These are phyloP conservation scores for Rutstroemia sp. DNA, from an alignment of 2,329 filamentous ascomycete species.

Conservation along the genomic window DNA sequence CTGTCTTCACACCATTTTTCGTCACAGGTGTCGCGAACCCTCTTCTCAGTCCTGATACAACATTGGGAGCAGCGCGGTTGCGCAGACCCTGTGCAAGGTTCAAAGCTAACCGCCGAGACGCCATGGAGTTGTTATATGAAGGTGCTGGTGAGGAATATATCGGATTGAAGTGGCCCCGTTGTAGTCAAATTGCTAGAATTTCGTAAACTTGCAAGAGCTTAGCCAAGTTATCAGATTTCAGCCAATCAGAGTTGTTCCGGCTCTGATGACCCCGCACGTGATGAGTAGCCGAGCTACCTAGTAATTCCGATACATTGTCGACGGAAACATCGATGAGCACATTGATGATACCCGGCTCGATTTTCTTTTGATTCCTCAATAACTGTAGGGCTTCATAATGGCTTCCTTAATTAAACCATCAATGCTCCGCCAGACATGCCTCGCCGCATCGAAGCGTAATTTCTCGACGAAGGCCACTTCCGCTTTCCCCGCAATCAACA, in stretches of 20 bases:
- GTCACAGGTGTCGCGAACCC: slow-evolving; percentile 82
- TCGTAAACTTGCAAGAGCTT: slow-evolving; percentile 10
- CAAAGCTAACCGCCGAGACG: slow-evolving; percentile 93
- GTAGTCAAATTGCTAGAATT: slow-evolving; percentile 10
- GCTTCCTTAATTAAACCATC: slow-evolving; percentile 44
- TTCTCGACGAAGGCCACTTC: slow-evolving; percentile 34
- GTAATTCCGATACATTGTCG: slow-evolving; percentile 8
- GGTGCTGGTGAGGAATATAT: slow-evolving; percentile 12
- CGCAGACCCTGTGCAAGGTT: slow-evolving; percentile 88
- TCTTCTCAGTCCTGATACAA: slow-evolving; percentile 70
- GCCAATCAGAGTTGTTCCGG: slow-evolving; percentile 8
- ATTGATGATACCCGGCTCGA: neutral
- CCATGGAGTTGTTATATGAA: slow-evolving; percentile 51
- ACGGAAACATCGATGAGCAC: slow-evolving; percentile 5
- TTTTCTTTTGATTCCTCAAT: slow-evolving; percentile 3
- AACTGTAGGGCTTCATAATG: slow-evolving; percentile 33
- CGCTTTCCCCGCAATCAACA: slow-evolving; percentile 28
- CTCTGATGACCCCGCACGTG: slow-evolving; percentile 9
- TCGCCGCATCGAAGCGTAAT: slow-evolving; percentile 36
- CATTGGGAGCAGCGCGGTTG: slow-evolving; percentile 75
- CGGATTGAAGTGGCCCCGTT: slow-evolving; percentile 16
- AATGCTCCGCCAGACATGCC: slow-evolving; percentile 40
- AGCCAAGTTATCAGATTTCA: slow-evolving; percentile 8
- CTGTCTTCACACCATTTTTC: slow-evolving; percentile 66
- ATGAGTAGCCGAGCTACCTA: slow-evolving; percentile 9